Conservation (phyloP, 768 basidiomycete genomes). For the Neoboletus magnificus region DNA sequence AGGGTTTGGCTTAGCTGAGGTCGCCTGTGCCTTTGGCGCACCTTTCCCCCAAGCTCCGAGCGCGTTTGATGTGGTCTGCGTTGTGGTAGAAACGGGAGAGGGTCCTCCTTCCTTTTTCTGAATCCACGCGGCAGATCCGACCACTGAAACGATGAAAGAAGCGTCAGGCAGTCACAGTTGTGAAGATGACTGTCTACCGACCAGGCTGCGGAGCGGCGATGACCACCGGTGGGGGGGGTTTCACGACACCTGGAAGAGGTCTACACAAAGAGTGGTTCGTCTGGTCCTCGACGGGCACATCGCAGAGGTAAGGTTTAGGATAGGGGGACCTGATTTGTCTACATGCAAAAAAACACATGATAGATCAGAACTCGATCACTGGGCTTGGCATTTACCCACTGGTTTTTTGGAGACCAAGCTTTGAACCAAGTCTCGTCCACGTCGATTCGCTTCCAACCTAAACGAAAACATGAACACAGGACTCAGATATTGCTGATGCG, state of each 20-base stretch:
- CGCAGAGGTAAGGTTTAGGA: conserved; percentile 38
- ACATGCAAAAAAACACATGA: background rate
- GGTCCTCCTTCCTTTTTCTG: conserved; percentile 12
- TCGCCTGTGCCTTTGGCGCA: conserved; percentile 4
- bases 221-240: conserved; percentile 22
- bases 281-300: conserved; percentile 36
- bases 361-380: background rate
- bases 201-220: conserved; percentile 31
- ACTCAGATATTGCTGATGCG: background rate
- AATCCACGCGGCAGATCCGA: conserved; percentile 28
- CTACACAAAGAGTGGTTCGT: conserved; percentile 41
- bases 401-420: conserved; percentile 22
- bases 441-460: conserved; percentile 48
- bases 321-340: conserved; percentile 40
- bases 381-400: conserved; percentile 14
- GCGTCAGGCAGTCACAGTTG: conserved; percentile 2
- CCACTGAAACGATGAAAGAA: conserved; percentile 16
- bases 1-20: conserved; percentile 7
- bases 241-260: conserved; percentile 37
- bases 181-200: conserved; percentile 13
- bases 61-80: background rate
- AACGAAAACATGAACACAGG: background rate
- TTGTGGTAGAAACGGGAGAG: background rate
- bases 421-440: conserved; percentile 44
- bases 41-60: conserved; percentile 21